Evolutionary conservation across 495 filamentous ascomycete species (phyloP).

Genomic region (Penicillium desertorum): DNA sequence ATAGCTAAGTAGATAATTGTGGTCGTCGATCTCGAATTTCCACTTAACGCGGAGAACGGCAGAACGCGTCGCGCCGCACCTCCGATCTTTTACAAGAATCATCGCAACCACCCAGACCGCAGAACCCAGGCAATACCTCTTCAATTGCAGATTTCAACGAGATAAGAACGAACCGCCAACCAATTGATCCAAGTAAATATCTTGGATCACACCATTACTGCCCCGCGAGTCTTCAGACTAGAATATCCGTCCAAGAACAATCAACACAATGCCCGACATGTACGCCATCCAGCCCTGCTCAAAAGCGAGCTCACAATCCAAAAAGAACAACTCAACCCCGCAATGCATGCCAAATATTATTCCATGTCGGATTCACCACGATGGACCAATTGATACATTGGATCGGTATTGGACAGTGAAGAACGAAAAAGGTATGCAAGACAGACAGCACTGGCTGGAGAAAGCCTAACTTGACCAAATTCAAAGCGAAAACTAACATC

Average conservation of each 20-base stretch:
- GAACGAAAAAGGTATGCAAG: constrained; percentile 44
- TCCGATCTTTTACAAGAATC: constrained; percentile 12
- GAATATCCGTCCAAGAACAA: background rate
- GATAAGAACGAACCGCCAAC: background rate
- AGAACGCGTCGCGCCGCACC: constrained; percentile 38
- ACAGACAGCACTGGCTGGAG: background rate
- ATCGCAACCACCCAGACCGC: background rate
- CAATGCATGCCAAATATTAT: constrained; percentile 71
- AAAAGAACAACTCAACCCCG: constrained; percentile 13
- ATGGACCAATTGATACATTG: constrained; percentile 65
- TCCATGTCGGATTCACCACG: constrained; percentile 79
- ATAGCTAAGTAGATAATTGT: constrained; percentile 1
- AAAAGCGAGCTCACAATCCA: constrained; percentile 24
- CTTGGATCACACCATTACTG: background rate
- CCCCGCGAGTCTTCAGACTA: background rate
- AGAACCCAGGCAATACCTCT: background rate
- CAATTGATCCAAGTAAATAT: background rate
- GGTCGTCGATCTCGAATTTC: constrained; percentile 8
- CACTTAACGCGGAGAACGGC: constrained; percentile 35
- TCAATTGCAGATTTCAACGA: background rate
- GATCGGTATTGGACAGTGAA: constrained; percentile 66
- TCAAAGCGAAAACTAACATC: constrained; percentile 15
- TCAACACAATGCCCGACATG: constrained; percentile 33
- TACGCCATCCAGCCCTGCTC: constrained; percentile 40
- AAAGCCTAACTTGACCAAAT: background rate